Percentiles rank a stretch among this genome's conserved stretches.
Evolutionary conservation across 805 yeast species (phyloP).

Genomic region (Metschnikowia vanudenii): DNA sequence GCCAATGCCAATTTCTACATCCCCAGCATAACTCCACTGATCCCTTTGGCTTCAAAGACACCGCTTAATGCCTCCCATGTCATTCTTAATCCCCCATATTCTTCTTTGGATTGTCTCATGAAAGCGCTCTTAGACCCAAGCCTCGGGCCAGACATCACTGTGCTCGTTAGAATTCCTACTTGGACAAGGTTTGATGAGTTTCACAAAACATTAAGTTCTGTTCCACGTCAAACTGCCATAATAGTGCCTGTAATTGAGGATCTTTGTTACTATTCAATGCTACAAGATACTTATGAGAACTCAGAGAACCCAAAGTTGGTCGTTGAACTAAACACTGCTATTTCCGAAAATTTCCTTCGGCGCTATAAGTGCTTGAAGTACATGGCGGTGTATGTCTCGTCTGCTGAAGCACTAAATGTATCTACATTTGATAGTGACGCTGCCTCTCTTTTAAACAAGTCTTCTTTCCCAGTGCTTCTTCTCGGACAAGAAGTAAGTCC

Average conservation of each 20-base stretch:
- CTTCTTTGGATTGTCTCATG: neutral
- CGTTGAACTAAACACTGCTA: slow-evolving; percentile 1
- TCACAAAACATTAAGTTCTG: neutral
- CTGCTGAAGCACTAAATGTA: neutral
- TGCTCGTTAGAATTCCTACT: slow-evolving; percentile 1
- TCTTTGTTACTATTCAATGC: neutral
- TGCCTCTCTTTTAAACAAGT: neutral
- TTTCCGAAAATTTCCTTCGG: neutral
- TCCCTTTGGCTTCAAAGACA: neutral
- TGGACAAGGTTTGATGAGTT: neutral
- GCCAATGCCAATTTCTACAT: slow-evolving; percentile 12
- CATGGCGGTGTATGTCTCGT: slow-evolving; percentile 7
- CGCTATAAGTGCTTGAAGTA: slow-evolving; percentile 15
- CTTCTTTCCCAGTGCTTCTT: slow-evolving; percentile 3
- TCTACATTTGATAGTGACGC: neutral
- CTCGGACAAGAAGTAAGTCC: neutral
- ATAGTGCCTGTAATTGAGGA: slow-evolving; percentile 8
- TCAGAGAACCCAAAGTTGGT: neutral
- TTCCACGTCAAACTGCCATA: neutral
- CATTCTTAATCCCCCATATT: neutral
- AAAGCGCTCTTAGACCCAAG: neutral
- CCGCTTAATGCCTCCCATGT: slow-evolving; percentile 3
- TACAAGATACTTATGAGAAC: neutral
- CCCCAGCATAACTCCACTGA: slow-evolving; percentile 1
- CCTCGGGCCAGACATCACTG: neutral